Base-by-base conservation (phyloP, 805 yeast species). In the Sugiyamaella floridensis region DNA sequence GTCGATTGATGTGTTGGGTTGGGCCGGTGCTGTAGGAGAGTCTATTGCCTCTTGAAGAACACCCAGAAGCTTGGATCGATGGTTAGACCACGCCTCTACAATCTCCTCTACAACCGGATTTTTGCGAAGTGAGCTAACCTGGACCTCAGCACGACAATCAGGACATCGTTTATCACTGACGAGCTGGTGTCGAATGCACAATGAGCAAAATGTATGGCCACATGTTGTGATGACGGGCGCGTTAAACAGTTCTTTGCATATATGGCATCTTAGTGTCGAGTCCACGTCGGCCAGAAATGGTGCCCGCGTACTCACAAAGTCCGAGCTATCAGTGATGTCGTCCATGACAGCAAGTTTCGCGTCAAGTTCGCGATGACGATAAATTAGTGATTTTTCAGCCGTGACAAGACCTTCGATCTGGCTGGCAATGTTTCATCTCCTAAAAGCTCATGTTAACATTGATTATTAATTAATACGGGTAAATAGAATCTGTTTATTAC, bases 201-300 rank as follows among this genome's bases (percentile, higher is more conserved):
- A 75, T 0, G 96, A 87, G 67, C 98, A 90, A 66, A 89, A 90
- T 0, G 90, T 83, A 66, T 90, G 97, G 40, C 86, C 84, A 71
- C 98, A 90, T 1, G 84, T 77, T 0, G 97, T 86, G 43, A 85
- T 69, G 40, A 88, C 87, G 1, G 98, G 97, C 0, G 90, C 86
- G 32, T 71, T 76, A 51, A 86, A 73, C 57, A 85, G 80, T 55
- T 89, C 97, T 61, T 89, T 87, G 67, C 98, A 90, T 9, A 90
- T 85, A 60, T 85, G 89, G 64, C 98, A 90, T 62, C 96, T 65
- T 48, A 89, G 71, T 22, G 83, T 71, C 1, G 88, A 74, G 57
- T 90, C 97, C 2, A 90, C 68, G 48, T 77, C 82, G 1, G 74
- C 60, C 2, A 88, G 65, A 15, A 66, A 68, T 2, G 95, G 89